phyloP scores from a whole-genome alignment of 2,329 filamentous ascomycete genomes.

The Ceratocystis smalleyi region DNA sequence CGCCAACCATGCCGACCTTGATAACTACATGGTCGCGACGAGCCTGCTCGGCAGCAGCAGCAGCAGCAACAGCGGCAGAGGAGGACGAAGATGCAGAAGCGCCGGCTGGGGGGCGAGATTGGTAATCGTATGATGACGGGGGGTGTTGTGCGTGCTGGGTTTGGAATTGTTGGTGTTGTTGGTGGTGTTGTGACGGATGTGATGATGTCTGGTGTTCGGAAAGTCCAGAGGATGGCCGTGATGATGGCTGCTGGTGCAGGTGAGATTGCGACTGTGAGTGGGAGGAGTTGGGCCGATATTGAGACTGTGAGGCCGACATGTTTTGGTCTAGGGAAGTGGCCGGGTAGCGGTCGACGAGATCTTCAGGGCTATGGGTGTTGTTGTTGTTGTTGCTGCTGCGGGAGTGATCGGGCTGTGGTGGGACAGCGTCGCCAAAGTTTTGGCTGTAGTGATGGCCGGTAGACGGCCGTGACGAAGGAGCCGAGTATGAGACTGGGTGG shows the following conservation, averaged over 20 bases:
- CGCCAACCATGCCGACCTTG: constrained; percentile 98
- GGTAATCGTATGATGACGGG: constrained; percentile 23
- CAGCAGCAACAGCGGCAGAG: constrained; percentile 20
- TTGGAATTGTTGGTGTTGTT: constrained; percentile 26
- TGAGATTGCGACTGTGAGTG: background rate
- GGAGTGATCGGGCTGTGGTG: constrained; percentile 16
- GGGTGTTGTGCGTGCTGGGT: constrained; percentile 29
- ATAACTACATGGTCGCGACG: constrained; percentile 72
- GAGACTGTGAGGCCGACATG: constrained; percentile 20
- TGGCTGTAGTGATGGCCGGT: constrained; percentile 30
- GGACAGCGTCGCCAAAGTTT: constrained; percentile 34
- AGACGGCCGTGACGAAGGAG: constrained; percentile 17
- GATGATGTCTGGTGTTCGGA: constrained; percentile 25
- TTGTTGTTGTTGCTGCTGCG: background rate
- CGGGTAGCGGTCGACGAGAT: constrained; percentile 32
- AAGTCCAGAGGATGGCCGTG: constrained; percentile 40
- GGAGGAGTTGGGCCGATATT: background rate
- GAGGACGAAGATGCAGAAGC: background rate
- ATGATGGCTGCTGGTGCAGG: constrained; percentile 20
- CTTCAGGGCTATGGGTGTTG: constrained; percentile 19
- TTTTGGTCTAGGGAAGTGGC: constrained; percentile 31
- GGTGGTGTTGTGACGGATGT: constrained; percentile 20
- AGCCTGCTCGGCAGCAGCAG: constrained; percentile 25
- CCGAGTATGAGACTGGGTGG: constrained; percentile 18
- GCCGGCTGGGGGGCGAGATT: constrained; percentile 8